These are phyloP conservation scores for Rhynchospora tenuis DNA, from an alignment of 176 grass and related monocot species.

Conservation along the genomic window DNA sequence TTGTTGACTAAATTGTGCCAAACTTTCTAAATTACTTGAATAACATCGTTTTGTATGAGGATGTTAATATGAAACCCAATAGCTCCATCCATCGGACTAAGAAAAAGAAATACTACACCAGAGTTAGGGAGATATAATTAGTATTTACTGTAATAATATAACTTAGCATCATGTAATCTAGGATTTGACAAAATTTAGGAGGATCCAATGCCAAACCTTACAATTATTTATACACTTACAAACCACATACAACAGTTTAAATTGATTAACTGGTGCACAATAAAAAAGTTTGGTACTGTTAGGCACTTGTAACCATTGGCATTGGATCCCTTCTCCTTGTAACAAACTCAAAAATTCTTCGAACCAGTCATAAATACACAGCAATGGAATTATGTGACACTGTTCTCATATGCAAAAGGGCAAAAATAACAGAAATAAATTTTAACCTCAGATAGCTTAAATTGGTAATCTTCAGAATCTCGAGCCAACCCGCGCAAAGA, in stretches of 20 bases:
- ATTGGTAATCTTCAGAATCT: slow-evolving; percentile 44
- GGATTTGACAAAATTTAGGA: neutral
- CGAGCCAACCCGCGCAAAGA: slow-evolving; percentile 38
- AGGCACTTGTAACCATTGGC: no score
- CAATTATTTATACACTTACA: no score
- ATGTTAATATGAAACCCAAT: neutral
- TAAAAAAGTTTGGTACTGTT: no score
- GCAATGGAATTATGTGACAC: neutral
- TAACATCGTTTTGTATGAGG: neutral
- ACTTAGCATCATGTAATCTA: neutral
- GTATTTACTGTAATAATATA: neutral
- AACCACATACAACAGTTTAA: no score
- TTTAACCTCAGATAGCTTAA: slow-evolving; percentile 67
- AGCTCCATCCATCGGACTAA: neutral
- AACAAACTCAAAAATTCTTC: neutral
- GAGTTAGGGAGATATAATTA: neutral
- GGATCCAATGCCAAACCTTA: no score
- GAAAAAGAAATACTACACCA: neutral
- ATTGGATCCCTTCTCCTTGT: neutral
- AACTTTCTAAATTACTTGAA: neutral
- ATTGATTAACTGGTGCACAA: no score
- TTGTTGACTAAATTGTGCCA: neutral
- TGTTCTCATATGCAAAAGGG: neutral
- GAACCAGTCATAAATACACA: neutral
- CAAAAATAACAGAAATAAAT: neutral